Conservation (phyloP, 2,329 filamentous ascomycete genomes). For the Colletotrichum melonis region DNA sequence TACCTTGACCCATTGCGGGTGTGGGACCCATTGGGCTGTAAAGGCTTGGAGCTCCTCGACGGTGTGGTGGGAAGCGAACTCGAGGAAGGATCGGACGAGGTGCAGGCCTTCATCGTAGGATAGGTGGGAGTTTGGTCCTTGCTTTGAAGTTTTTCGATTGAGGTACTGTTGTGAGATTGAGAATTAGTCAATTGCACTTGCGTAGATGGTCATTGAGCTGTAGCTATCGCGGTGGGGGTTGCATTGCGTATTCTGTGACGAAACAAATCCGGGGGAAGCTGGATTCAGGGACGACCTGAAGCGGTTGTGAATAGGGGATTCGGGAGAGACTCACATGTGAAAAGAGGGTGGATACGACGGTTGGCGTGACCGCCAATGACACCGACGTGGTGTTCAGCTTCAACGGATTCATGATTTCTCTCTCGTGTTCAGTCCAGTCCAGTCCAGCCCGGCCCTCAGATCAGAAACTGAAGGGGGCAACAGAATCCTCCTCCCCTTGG, state of each 20-base stretch:
- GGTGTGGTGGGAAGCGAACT: slow-evolving; percentile 87
- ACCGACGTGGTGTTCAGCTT: slow-evolving; percentile 83
- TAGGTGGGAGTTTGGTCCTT: slow-evolving; percentile 89
- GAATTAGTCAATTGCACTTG: background rate
- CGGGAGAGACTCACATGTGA: slow-evolving; percentile 74
- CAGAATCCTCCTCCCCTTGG: background rate
- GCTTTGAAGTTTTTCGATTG: slow-evolving; percentile 77
- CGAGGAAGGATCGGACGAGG: slow-evolving; percentile 86
- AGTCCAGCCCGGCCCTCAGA: no score
- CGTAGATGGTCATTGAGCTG: no score
- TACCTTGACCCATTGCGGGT: slow-evolving; percentile 87
- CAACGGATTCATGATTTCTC: slow-evolving; percentile 55
- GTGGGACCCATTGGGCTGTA: slow-evolving; percentile 90
- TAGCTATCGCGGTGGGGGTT: background rate
- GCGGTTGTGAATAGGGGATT: background rate
- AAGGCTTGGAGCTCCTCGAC: slow-evolving; percentile 95
- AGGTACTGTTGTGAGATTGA: slow-evolving; percentile 70
- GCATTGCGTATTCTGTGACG: slow-evolving; percentile 5
- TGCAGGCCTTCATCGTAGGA: slow-evolving; percentile 94
- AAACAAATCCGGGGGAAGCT: slow-evolving; percentile 1
- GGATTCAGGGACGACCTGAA: background rate
- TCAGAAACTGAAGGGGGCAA: background rate
- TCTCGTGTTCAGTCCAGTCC: no score
- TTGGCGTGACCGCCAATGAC: slow-evolving; percentile 85
- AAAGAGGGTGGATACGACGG: slow-evolving; percentile 86